Evolutionary conservation across 73 alveolate species (phyloP).

Genomic region (Paramecium pentaurelia): DNA sequence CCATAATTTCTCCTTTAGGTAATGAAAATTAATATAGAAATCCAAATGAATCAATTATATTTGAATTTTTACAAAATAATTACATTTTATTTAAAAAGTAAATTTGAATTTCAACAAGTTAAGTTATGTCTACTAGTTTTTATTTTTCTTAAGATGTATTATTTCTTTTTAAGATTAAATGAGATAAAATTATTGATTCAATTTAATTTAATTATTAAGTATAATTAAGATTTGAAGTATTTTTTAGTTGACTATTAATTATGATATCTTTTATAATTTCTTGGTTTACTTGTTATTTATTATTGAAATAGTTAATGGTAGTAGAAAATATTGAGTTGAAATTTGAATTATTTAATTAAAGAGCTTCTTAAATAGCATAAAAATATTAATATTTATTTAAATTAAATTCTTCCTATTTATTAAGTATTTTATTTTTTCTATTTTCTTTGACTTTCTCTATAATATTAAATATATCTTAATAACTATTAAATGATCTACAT

Average conservation of each 20-base stretch:
- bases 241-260: background rate
- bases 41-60: background rate
- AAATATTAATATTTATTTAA: background rate
- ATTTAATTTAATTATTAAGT: background rate
- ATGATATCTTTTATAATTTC: background rate
- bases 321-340: background rate
- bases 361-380: background rate
- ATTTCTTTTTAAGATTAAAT: background rate
- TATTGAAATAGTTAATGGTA: background rate
- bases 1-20: background rate
- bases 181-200: background rate
- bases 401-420: background rate
- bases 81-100: background rate
- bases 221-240: background rate
- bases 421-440: background rate
- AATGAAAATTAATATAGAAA: background rate
- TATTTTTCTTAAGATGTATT: background rate
- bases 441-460: background rate
- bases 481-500: constrained; percentile 31
- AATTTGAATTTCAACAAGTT: background rate
- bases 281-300: background rate
- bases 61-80: background rate
- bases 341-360: background rate
- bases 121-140: background rate
- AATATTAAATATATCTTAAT: background rate